Evolutionary conservation across 371 early-diverging fungal species (phyloP), one percentile per base, ranked within the genome.

Genomic region (Lichtheimia hyalospora): DNA sequence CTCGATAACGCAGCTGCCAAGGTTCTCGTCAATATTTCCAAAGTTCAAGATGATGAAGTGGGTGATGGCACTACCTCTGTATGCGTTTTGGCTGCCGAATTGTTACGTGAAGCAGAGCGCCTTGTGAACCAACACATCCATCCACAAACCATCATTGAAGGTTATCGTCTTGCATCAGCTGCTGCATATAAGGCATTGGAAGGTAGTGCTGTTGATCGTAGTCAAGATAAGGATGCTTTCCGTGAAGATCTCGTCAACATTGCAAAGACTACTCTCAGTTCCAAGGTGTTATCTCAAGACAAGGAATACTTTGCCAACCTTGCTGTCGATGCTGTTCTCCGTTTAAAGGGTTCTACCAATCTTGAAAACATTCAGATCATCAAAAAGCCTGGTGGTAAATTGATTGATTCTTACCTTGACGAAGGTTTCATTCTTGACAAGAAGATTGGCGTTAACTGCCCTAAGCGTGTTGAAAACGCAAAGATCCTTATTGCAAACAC

Each of bases 21-120:
- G 79, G 96, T 99, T 14, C 83, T 99, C 50, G 98, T 99, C 64
- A 97, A 95, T 82, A 89, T 94, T 57, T 97, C 99, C 62, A 96
- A 98, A 73, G 98, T 96, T 13, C 99, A 99, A 83, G 99, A 99
- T 79, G 97, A 96, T 77, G 99, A 99, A 79, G 99, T 99, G 23
- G 99, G 99, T 57, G 99, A 99, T 79, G 99, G 99, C 51, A 99
- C 99, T 14, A 99, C 99, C 25, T 95, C 98, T 5, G 99, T 99
- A 15, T 96, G 98, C 71, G 97, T 99, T 39, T 85, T 99, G 56
- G 98, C 99, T 13, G 92, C 97, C 25, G 96, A 99, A 77, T 81
- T 99, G 58, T 84, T 99, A 67, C 85, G 98, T 49, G 96, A 99
- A 84, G 98, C 97, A 16, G 98, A 98, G 71, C 88, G 90, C 64